A percentile compares a stretch with the other conserved stretches of the same genome.
phyloP scores from a whole-genome alignment of 768 basidiomycete genomes.

The Boletus rubroflammeus region DNA sequence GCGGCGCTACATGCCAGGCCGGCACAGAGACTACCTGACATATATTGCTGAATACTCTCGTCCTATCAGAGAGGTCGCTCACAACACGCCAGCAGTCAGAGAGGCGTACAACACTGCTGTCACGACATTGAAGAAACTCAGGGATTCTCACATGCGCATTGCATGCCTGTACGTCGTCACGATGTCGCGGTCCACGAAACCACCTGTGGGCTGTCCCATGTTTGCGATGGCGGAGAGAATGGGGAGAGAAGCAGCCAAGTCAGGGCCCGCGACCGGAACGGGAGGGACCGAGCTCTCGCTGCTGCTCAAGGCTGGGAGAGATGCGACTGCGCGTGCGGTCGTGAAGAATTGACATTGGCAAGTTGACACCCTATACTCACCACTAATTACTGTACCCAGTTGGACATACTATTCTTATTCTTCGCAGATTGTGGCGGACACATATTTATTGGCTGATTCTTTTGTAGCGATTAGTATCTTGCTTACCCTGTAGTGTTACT shows the following conservation, averaged over 20 bases:
- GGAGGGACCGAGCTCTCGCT: conserved; percentile 83
- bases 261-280: conserved; percentile 71
- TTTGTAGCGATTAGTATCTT: conserved; percentile 27
- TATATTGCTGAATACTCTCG: conserved; percentile 58
- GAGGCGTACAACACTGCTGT: conserved; percentile 81
- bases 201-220: conserved; percentile 48
- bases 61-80: conserved; percentile 62
- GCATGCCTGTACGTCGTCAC: conserved; percentile 85
- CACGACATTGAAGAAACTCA: conserved; percentile 71
- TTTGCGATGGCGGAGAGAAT: conserved; percentile 52
- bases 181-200: conserved; percentile 65
- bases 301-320: conserved; percentile 85
- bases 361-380: conserved; percentile 4
- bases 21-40: conserved; percentile 79
- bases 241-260: conserved; percentile 38
- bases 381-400: conserved; percentile 7
- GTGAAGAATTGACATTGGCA: conserved; percentile 33
- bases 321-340: conserved; percentile 71
- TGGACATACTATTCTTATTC: neutral
- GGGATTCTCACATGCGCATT: conserved; percentile 87
- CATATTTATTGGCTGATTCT: conserved; percentile 27
- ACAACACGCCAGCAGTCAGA: conserved; percentile 51
- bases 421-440: neutral
- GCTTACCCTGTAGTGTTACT: conserved; percentile 17
- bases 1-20: conserved; percentile 93